Conservation (phyloP, 805 yeast species). For the Cephaloascus fragrans region DNA sequence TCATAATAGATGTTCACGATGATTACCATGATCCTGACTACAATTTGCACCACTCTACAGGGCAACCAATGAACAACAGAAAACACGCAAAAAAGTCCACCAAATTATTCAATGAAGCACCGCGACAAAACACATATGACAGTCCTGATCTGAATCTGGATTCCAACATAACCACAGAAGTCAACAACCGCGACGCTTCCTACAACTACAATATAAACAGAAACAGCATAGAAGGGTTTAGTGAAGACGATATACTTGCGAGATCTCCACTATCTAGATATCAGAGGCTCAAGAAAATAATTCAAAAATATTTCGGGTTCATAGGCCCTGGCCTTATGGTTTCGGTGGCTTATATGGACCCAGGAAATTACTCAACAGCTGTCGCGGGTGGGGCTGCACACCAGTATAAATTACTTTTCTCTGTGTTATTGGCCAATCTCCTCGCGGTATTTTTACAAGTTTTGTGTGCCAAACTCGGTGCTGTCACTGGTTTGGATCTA, state of each 20-base stretch:
- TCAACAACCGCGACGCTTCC: too few species aligned
- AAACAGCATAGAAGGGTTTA: too few species aligned
- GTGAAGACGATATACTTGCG: too few species aligned
- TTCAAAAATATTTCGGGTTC: conserved; percentile 46
- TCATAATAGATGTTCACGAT: neutral
- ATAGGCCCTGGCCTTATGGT: conserved; percentile 97
- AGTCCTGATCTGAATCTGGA: too few species aligned
- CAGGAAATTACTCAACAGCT: conserved; percentile 93
- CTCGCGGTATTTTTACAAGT: conserved; percentile 84
- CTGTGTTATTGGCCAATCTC: conserved; percentile 69
- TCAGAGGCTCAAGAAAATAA: conserved; percentile 3
- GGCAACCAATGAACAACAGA: too few species aligned
- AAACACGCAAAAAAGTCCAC: too few species aligned
- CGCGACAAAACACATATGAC: too few species aligned
- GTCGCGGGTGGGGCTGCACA: conserved; percentile 91
- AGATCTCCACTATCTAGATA: too few species aligned
- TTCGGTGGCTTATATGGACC: conserved; percentile 93
- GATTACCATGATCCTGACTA: neutral
- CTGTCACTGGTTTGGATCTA: conserved; percentile 87
- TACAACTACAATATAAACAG: too few species aligned
- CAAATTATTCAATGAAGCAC: too few species aligned
- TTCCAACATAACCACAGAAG: neutral
- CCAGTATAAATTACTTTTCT: conserved; percentile 68
- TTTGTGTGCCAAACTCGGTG: conserved; percentile 80
- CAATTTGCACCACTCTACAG: neutral